A percentile compares a stretch with the other conserved stretches of the same genome.
phyloP scores from a whole-genome alignment of 2,329 filamentous ascomycete genomes.

The Pseudocercospora crystallina region DNA sequence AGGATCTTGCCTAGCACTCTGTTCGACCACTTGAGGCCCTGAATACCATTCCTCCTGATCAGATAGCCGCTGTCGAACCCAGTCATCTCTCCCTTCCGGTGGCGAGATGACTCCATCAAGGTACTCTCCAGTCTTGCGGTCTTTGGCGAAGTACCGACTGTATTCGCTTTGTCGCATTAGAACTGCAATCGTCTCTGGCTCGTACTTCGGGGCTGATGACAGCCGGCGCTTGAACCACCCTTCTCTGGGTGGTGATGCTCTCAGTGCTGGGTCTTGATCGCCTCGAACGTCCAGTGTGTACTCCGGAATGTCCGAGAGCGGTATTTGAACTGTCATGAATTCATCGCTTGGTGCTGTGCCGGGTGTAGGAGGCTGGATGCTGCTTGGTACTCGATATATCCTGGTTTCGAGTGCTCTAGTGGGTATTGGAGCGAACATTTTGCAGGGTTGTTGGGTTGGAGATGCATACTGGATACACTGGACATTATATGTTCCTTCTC shows the following conservation, averaged over 20 bases:
- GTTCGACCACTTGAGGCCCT: neutral
- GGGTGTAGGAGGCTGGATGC: too few relatives aligned
- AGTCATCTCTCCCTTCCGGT: neutral
- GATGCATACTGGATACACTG: too few relatives aligned
- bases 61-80: neutral
- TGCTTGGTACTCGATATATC: too few relatives aligned
- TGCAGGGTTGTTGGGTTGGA: too few relatives aligned
- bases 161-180: conserved; percentile 1
- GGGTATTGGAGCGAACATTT: too few relatives aligned
- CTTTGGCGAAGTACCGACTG: neutral
- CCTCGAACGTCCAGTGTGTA: neutral
- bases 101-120: neutral
- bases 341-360: too few relatives aligned
- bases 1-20: too few relatives aligned
- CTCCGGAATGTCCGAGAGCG: conserved; percentile 1
- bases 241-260: neutral
- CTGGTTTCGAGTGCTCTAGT: too few relatives aligned
- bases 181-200: neutral
- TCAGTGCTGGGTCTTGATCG: neutral
- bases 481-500: too few relatives aligned
- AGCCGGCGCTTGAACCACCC: neutral
- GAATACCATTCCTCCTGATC: neutral
- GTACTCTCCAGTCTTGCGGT: conserved; percentile 2
- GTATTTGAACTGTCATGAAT: neutral
- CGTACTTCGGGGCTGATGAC: neutral